Percentiles rank a stretch among this genome's conserved stretches.
Conservation (phyloP, 208 protist genomes). For the Leishmania major region DNA sequence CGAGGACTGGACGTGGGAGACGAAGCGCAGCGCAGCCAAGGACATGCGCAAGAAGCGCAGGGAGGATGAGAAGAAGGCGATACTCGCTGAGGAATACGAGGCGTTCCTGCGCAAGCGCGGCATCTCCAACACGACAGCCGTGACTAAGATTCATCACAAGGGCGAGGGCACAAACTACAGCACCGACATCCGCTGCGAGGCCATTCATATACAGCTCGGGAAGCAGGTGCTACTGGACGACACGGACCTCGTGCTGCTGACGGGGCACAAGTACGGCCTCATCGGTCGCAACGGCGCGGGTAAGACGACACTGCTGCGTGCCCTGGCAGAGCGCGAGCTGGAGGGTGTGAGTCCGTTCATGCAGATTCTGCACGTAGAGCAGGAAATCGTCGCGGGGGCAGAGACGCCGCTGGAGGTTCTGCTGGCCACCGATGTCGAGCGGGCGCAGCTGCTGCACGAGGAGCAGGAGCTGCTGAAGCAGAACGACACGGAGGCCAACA, state of each 20-base stretch:
- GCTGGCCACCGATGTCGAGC: constrained; percentile 92
- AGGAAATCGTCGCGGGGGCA: constrained; percentile 93
- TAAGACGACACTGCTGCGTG: constrained; percentile 96
- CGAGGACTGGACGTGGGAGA: constrained; percentile 91
- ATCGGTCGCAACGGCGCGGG: constrained; percentile 95
- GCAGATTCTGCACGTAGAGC: constrained; percentile 98
- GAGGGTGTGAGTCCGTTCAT: constrained; percentile 96
- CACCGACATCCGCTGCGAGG: constrained; percentile 86
- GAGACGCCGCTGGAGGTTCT: constrained; percentile 92
- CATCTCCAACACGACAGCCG: constrained; percentile 67
- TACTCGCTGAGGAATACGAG: constrained; percentile 88
- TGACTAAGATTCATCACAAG: constrained; percentile 90
- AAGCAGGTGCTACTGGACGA: constrained; percentile 86
- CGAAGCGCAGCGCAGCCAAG: constrained; percentile 86
- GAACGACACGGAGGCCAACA: constrained; percentile 73
- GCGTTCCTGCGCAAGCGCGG: constrained; percentile 89
- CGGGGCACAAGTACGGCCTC: constrained; percentile 95
- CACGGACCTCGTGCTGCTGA: constrained; percentile 81
- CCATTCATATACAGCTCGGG: constrained; percentile 90
- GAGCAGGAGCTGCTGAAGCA: constrained; percentile 91
- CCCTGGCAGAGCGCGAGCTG: constrained; percentile 92
- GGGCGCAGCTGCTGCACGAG: constrained; percentile 89
- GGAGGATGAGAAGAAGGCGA: constrained; percentile 91
- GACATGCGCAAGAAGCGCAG: constrained; percentile 87
- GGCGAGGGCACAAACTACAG: constrained; percentile 75